These are phyloP conservation scores for Neocallimastix lanati DNA, from an alignment of 192 early-diverging fungal species.

Conservation along the genomic window DNA sequence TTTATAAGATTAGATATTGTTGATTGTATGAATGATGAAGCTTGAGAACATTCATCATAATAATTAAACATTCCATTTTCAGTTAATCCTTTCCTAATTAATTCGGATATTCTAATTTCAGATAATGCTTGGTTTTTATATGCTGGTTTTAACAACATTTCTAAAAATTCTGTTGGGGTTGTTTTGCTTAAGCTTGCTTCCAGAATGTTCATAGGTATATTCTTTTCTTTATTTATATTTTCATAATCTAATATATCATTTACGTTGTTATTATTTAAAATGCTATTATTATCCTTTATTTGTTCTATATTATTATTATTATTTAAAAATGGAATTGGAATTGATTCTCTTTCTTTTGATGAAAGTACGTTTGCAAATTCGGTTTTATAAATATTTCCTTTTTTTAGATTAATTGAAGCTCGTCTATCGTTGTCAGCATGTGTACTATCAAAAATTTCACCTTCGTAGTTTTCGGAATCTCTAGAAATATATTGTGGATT, in stretches of 20 bases:
- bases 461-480: neutral
- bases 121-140: neutral
- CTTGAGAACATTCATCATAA: neutral
- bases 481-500: neutral
- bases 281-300: neutral
- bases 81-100: neutral
- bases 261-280: neutral
- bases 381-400: neutral
- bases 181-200: neutral
- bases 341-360: neutral
- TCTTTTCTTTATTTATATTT: neutral
- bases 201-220: neutral
- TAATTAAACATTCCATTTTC: neutral
- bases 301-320: neutral
- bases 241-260: neutral
- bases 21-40: neutral
- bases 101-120: neutral
- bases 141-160: neutral
- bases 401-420: neutral
- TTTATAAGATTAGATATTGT: neutral
- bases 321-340: neutral
- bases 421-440: neutral
- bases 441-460: neutral
- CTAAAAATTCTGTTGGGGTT: neutral
- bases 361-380: neutral